Base-by-base conservation (phyloP, 192 early-diverging fungal species). In the Coemansia sp. region DNA sequence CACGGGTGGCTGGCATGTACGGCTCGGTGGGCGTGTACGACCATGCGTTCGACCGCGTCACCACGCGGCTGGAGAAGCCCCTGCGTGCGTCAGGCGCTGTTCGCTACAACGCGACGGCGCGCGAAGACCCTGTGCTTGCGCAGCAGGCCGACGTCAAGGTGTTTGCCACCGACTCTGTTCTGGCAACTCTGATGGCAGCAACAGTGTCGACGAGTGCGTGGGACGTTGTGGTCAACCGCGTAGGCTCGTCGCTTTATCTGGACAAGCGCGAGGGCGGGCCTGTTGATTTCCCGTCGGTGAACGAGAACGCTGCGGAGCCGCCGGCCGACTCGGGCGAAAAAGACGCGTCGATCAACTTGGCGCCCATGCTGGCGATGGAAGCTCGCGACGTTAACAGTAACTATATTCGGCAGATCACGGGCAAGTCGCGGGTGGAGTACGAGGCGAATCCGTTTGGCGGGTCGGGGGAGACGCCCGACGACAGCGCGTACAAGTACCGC, bases 221-320 rank as follows among this genome's bases (percentile, higher is more conserved):
- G 94, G 97, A 99, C 64, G 87, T 99, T 52, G 88, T 99, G 39
- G 87, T 96, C 56, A 93, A 86, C 68, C 92, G 94, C 65, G 81
- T 83, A 11, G 88, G 85, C 57, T 89, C 88, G 67, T 87, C 90
- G 76, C 77, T 99, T 49, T 89, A 89, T 73, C 84, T 99, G 49
- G 97, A 99, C 76, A 97, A 95, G 83, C 87, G 97, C 49, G 85
- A 88, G 37, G 92, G 90, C 52, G 91, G 92, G 12, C 64, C 73
- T 5, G n/a, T 85, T 67, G 95, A 98, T 75, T 91, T 90, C 62
- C 79, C 92, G 4, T 88, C 91, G 43, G 97, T 99, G 41, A 97
- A 99, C 73, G 97, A 99, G 76, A 98, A 97, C 83, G 92, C 95
- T 9, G 76, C 77, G 7, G 93, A 95, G 61, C 93, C 93, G 14